Evolutionary conservation across 2,329 filamentous ascomycete genomes (phyloP), one percentile per base, ranked within the genome.

Genomic region (Dactylellina cionopaga): DNA sequence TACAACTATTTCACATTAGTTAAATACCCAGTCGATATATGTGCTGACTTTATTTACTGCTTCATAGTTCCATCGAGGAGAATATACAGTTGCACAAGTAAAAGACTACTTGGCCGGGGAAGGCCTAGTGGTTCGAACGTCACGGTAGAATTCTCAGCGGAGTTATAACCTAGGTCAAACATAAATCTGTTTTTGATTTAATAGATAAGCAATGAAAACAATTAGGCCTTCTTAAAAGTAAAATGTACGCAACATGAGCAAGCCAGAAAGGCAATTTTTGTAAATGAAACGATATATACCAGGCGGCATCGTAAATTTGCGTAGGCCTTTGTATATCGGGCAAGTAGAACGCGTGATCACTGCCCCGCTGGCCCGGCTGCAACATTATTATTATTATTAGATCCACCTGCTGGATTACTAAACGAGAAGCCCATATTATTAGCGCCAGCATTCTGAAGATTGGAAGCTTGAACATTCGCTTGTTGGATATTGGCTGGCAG

Each of bases 51-150:
- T 46, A 17, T 31, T 69, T 27, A 37, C 6, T 17, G 1, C 19
- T 5, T 22, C 9, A n/a, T 70, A 88, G 86, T 99, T 99, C 81
- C 95, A 99, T 82, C 85, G 95, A 51, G 92, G 90, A 35, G 94
- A 99, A 83, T 99, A 94, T 81, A 96, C 93, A 0, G 94, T 99
- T 13, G 89, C 88, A 80, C 89, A 98, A 78, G 95, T 99, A 49
- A 99, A 99, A 82, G 90, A 96, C 69, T 86, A 91, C 78, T 81
- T 99, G 69, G 84, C 84, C 22, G 83, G 85, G 33, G 87, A 88
- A 78, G 91, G 91, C 0, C 83, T 96, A 66, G 80, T 92, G 65
- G 90, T 97, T n/a, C 86, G 95, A 74, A 74, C 63, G 13, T 72
- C 68, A 46, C 39, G 37, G 22, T 66, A 58, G 37, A 51, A 35